phyloP scores from a whole-genome alignment of 73 alveolate species.

The Paramecium sexaurelia region DNA sequence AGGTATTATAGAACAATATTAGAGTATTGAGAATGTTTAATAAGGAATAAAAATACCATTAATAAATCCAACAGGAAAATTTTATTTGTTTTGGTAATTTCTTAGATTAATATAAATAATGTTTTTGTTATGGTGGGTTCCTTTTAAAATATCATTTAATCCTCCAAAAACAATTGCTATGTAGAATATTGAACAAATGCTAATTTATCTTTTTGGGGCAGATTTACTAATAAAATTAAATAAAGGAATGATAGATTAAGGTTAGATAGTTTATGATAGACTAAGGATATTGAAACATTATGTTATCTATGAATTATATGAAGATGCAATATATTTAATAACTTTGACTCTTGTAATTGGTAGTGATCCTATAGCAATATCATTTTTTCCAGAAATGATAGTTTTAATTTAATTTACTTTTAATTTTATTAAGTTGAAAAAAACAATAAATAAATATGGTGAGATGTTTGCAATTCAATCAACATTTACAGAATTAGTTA shows the following conservation, averaged over 20 bases:
- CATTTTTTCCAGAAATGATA: neutral
- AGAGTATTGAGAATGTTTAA: neutral
- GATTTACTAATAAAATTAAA: neutral
- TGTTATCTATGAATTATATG: neutral
- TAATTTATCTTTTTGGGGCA: neutral
- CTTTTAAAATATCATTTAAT: conserved; percentile 14
- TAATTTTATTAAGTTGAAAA: conserved; percentile 11
- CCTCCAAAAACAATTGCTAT: neutral
- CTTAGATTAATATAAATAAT: neutral
- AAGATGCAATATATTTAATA: neutral
- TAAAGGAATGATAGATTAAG: conserved; percentile 30
- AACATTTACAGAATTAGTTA: conserved; percentile 19
- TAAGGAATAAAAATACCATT: neutral
- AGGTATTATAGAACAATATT: neutral
- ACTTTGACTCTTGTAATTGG: neutral
- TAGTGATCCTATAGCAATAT: neutral
- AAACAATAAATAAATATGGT: neutral
- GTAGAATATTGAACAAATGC: neutral
- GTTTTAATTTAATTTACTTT: neutral
- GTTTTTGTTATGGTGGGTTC: conserved; percentile 32
- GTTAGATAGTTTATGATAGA: neutral
- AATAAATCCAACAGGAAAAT: conserved; percentile 10
- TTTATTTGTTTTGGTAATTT: neutral
- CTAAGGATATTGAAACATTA: neutral
- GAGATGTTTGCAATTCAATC: conserved; percentile 6